A percentile compares a stretch with the other conserved stretches of the same genome.
These are phyloP conservation scores for Pleurotus eryngii DNA, from an alignment of 768 basidiomycete species.

Conservation along the genomic window DNA sequence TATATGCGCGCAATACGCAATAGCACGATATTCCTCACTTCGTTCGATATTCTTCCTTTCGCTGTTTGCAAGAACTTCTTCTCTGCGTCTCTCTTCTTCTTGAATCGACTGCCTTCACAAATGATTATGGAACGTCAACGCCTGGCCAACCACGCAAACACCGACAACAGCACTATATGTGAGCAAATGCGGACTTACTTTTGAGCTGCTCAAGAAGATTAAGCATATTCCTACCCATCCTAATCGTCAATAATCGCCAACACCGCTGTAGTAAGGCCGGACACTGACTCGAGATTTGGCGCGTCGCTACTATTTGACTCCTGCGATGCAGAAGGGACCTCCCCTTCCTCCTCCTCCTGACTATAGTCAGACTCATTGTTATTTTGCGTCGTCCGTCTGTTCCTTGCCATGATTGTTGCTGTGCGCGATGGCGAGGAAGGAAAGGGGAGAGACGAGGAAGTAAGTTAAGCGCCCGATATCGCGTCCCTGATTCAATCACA, in stretches of 20 bases:
- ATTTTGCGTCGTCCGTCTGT: neutral
- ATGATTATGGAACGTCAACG: no score
- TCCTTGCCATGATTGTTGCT: neutral
- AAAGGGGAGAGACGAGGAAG: neutral
- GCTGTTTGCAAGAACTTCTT: neutral
- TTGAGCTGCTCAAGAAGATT: neutral
- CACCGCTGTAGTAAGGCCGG: no score
- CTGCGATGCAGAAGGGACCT: neutral
- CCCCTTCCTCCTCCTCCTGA: neutral
- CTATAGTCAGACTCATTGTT: neutral
- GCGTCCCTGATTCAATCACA: neutral
- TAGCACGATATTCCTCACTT: neutral
- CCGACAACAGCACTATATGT: no score
- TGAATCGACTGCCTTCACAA: neutral
- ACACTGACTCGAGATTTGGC: neutral
- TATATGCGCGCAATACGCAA: neutral
- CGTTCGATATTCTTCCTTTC: neutral
- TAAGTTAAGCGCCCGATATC: neutral
- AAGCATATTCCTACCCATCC: neutral
- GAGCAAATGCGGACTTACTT: neutral
- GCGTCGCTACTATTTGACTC: slow-evolving; percentile 3
- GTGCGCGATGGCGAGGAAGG: no score
- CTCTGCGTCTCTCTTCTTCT: slow-evolving; percentile 5
- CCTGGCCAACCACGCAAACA: no score
- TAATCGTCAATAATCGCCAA: no score